Conservation (phyloP, 169 alveolate genomes). For the Cryptosporidium ryanae region DNA sequence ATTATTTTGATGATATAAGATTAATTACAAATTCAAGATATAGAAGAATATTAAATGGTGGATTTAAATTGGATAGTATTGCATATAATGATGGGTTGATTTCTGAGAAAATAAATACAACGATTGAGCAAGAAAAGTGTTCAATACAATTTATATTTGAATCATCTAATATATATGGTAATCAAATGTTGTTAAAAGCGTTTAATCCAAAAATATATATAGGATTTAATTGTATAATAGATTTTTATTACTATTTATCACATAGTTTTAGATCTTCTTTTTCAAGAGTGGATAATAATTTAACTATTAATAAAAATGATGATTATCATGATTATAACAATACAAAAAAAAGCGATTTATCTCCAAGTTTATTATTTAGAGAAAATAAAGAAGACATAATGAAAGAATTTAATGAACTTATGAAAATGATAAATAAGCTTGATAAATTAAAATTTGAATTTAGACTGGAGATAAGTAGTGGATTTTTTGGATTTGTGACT, state of each 20-base stretch:
- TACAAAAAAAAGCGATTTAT: conserved; percentile 11
- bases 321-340: background rate
- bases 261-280: conserved; percentile 74
- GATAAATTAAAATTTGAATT: conserved; percentile 16
- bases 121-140: background rate
- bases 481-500: conserved; percentile 46
- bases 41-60: conserved; percentile 50
- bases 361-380: conserved; percentile 13
- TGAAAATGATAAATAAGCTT: background rate
- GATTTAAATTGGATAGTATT: conserved; percentile 21
- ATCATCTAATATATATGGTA: conserved; percentile 28
- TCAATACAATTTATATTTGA: conserved; percentile 54
- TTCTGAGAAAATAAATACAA: background rate
- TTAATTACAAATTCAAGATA: conserved; percentile 36
- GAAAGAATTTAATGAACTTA: conserved; percentile 12
- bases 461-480: conserved; percentile 34
- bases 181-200: conserved; percentile 17
- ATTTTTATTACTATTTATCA: conserved; percentile 58
- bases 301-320: background rate
- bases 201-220: conserved; percentile 52
- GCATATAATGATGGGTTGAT: conserved; percentile 12
- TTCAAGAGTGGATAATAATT: conserved; percentile 15
- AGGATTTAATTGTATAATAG: conserved; percentile 66
- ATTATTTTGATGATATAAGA: conserved; percentile 65
- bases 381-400: conserved; percentile 6